Evolutionary conservation across 768 basidiomycete genomes (phyloP).

Genomic region (Galerina sulciceps): DNA sequence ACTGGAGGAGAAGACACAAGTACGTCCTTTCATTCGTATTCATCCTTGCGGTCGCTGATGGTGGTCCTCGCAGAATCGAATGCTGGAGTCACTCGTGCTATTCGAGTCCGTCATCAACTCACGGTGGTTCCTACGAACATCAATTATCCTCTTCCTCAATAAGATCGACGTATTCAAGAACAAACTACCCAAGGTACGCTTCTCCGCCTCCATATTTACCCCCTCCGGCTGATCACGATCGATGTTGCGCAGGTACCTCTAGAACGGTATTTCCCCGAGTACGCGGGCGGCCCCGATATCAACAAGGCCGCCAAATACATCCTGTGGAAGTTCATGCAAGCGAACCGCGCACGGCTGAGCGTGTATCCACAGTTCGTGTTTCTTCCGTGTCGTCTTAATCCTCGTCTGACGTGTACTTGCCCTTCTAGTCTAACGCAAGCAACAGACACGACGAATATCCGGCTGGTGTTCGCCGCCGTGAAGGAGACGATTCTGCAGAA

Average conservation of each 20-base stretch:
- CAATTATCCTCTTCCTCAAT: conserved; percentile 90
- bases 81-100: conserved; percentile 89
- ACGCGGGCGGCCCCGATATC: conserved; percentile 86
- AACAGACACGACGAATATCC: conserved; percentile 85
- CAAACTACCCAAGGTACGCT: conserved; percentile 68
- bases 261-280: conserved; percentile 85
- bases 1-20: conserved; percentile 69
- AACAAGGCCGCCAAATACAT: conserved; percentile 96
- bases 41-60: background rate
- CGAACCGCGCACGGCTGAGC: conserved; percentile 64
- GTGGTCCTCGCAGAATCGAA: conserved; percentile 67
- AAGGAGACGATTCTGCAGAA: conserved; percentile 95
- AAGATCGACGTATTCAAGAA: conserved; percentile 94
- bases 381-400: conserved; percentile 16
- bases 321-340: conserved; percentile 93
- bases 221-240: background rate
- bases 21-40: conserved; percentile 28
- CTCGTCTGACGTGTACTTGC: background rate
- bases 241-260: conserved; percentile 57
- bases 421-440: conserved; percentile 76
- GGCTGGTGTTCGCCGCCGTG: conserved; percentile 83
- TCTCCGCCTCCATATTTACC: conserved; percentile 20
- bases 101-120: conserved; percentile 55
- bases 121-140: conserved; percentile 90
- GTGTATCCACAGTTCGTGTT: conserved; percentile 92